Conservation (phyloP, 148 eudicot genomes). For the Rhododendron vialii region DNA sequence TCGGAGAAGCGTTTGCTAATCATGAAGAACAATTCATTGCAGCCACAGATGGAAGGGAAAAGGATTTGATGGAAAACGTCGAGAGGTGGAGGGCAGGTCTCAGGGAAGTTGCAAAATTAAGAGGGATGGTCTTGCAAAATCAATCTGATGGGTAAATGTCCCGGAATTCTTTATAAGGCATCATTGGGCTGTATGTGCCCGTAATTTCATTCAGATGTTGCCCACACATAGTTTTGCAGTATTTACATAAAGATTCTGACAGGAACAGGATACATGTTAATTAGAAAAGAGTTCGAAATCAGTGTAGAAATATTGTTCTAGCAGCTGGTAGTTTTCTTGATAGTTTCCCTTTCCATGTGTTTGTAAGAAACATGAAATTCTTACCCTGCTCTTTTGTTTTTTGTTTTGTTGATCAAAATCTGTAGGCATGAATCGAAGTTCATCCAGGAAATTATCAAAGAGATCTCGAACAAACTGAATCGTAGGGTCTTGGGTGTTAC, state of each 20-base stretch:
- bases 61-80: slow-evolving; percentile 6
- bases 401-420: neutral
- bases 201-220: neutral
- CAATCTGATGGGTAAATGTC: slow-evolving; percentile 11
- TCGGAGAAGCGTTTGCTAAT: slow-evolving; percentile 11
- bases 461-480: neutral
- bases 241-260: neutral
- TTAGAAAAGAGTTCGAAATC: too few relatives aligned
- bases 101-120: slow-evolving; percentile 7
- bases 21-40: neutral
- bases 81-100: slow-evolving; percentile 10
- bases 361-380: neutral
- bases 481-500: neutral
- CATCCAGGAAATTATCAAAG: slow-evolving; percentile 1
- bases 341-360: neutral
- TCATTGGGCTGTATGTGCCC: neutral
- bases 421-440: slow-evolving; percentile 11
- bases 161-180: neutral
- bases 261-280: neutral
- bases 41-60: neutral
- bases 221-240: neutral
- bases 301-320: neutral
- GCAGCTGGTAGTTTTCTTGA: neutral
- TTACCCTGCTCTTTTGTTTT: slow-evolving; percentile 1
- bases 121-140: slow-evolving; percentile 11